A percentile compares a stretch with the other conserved stretches of the same genome.
phyloP scores from a whole-genome alignment of 176 grass and related monocot species.

The Oryza meyeriana region DNA sequence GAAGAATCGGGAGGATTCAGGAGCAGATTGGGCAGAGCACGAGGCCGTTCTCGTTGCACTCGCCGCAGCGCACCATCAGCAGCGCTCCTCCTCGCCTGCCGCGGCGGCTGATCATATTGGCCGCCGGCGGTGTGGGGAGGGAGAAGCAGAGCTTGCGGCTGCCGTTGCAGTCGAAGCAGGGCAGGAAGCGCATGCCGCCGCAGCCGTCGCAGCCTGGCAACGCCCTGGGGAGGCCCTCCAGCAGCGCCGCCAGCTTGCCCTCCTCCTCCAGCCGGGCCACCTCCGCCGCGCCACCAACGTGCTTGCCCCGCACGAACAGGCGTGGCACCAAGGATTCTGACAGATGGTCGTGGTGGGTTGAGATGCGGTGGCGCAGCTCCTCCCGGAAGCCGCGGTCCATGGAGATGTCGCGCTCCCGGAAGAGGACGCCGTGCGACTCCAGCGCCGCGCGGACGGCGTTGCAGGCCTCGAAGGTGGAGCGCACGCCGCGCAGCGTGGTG shows the following conservation, averaged over 20 bases:
- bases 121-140: neutral
- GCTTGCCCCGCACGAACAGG: slow-evolving; percentile 52
- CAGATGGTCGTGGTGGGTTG: neutral
- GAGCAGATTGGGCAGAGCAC: slow-evolving; percentile 76
- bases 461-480: slow-evolving; percentile 70
- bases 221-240: slow-evolving; percentile 51
- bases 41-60: slow-evolving; percentile 76
- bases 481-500: slow-evolving; percentile 61
- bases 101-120: neutral
- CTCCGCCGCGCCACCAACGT: slow-evolving; percentile 48
- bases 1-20: slow-evolving; percentile 1
- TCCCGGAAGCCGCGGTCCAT: slow-evolving; percentile 75
- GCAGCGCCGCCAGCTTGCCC: slow-evolving; percentile 40
- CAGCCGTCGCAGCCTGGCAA: slow-evolving; percentile 46
- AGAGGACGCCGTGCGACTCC: slow-evolving; percentile 46
- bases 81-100: neutral
- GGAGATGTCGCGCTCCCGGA: slow-evolving; percentile 66
- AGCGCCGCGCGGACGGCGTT: slow-evolving; percentile 54
- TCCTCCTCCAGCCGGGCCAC: slow-evolving; percentile 60
- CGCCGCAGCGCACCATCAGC: slow-evolving; percentile 48
- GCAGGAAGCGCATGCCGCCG: slow-evolving; percentile 59
- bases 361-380: slow-evolving; percentile 40
- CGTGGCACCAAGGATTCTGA: slow-evolving; percentile 15
- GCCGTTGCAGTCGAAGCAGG: slow-evolving; percentile 66
- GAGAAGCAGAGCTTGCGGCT: slow-evolving; percentile 51